These are phyloP conservation scores for Aspergillus egyptiacus DNA, from an alignment of 495 filamentous ascomycete genomes.

Conservation along the genomic window DNA sequence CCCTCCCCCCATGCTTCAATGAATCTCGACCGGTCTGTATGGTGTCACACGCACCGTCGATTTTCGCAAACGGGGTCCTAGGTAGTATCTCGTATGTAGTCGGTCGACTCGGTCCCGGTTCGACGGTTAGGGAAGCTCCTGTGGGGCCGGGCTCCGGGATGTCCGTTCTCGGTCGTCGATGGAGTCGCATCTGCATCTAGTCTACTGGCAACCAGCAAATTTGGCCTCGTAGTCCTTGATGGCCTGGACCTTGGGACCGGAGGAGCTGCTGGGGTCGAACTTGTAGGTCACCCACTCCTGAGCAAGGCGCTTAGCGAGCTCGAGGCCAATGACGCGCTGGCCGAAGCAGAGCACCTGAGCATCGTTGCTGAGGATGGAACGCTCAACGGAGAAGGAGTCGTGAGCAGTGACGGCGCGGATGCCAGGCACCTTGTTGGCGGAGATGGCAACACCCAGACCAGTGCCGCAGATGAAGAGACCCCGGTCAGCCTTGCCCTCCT, in stretches of 20 bases:
- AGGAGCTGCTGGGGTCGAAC: constrained; percentile 68
- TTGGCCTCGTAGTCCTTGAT: constrained; percentile 68
- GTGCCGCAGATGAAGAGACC: constrained; percentile 85
- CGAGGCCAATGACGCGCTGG: constrained; percentile 74
- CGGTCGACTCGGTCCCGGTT: constrained; percentile 5
- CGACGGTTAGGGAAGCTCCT: neutral
- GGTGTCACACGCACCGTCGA: constrained; percentile 7
- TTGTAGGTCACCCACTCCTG: constrained; percentile 78
- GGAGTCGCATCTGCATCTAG: too few relatives aligned
- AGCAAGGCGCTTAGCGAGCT: constrained; percentile 69
- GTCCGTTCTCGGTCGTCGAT: neutral
- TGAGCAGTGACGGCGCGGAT: constrained; percentile 83
- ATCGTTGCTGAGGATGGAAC: constrained; percentile 76
- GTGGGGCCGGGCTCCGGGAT: neutral
- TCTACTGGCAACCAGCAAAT: constrained; percentile 23
- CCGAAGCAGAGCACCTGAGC: constrained; percentile 87
- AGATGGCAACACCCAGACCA: constrained; percentile 78
- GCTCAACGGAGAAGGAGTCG: constrained; percentile 78
- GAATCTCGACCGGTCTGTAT: constrained; percentile 2
- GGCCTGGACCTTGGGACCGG: constrained; percentile 67
- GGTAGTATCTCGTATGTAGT: neutral
- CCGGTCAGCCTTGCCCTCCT: constrained; percentile 63
- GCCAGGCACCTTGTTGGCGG: constrained; percentile 81
- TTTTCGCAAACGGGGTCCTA: neutral
- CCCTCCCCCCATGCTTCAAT: neutral